Base-by-base conservation (phyloP, 2,329 filamentous ascomycete species). In the Diaporthe sp. region DNA sequence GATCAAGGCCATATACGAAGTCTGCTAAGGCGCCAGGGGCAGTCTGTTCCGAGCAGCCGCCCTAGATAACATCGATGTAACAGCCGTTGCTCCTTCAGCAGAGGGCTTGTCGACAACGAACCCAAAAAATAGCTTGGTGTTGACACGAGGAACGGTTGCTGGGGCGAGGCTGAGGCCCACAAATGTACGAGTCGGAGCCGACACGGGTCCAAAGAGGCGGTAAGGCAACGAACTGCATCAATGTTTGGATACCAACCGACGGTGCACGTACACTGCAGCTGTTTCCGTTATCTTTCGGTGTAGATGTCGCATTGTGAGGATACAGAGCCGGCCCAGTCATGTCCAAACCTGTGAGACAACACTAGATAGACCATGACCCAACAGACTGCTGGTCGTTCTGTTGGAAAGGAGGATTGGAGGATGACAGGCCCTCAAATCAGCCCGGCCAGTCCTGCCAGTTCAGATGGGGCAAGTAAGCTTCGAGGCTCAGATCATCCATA, bases 131-230 rank as follows among this genome's bases (percentile, higher is more conserved):
- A 34, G 62, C 28, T 62, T 65, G 34, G 28, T 51, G 57, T 73
- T 65, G 58, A 44, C 46, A 70, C 49, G 65, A 70, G 65, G 22
- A 68, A 25, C 13, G 39, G 49, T 55, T 39, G 62, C 46, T 34
- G 51, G 58, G 46, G 39, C 71, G 49, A 65, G 71, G 71, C 71
- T 73, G 71, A 73, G 71, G 46, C 51, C 71, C 71, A 73, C 71
- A 65, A 39, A 12, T 55, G 39, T 55, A 65, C 58, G 71, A 73
- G 71, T 65, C 71, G 71, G 71, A 65, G 71, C 71, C 71, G 71
- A 65, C n/a, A 72, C 70, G n/a, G 46, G 58, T 49, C 46, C 25
- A 73, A 73, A 73, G 71, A 73, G 46, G 71, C 71, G 71, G 71
- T 73, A 73, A 73, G 71, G 58, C 25, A 37, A 46, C 15, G 34